Evolutionary conservation across 129 eudicot genomes (phyloP).

Genomic region (Flaveria trinervia): DNA sequence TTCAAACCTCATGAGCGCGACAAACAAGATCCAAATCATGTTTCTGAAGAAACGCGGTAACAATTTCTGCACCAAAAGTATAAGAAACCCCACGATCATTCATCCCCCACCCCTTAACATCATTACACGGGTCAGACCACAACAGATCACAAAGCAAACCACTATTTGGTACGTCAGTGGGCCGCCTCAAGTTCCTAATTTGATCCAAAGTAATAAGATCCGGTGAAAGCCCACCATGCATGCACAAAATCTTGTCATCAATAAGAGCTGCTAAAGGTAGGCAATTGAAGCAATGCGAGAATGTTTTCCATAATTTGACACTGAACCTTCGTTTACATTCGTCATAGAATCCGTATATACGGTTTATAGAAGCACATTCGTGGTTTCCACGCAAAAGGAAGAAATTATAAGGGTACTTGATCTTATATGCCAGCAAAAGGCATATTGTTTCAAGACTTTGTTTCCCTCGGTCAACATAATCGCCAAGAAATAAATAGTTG

Average conservation of each 20-base stretch:
- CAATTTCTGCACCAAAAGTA: conserved; percentile 58
- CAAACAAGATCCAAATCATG: conserved; percentile 59
- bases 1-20: conserved; percentile 58
- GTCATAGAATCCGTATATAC: conserved; percentile 49
- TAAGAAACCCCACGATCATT: conserved; percentile 62
- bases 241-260: conserved; percentile 57
- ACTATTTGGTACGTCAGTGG: conserved; percentile 50
- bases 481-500: conserved; percentile 56
- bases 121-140: conserved; percentile 62
- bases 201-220: conserved; percentile 50
- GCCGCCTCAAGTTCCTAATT: conserved; percentile 48
- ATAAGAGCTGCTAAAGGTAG: conserved; percentile 56
- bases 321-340: conserved; percentile 48
- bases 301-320: conserved; percentile 50
- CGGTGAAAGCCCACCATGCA: conserved; percentile 67
- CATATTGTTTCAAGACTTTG: conserved; percentile 54
- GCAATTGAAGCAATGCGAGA: conserved; percentile 49
- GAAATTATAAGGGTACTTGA: conserved; percentile 47
- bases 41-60: conserved; percentile 49
- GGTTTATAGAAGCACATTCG: conserved; percentile 50
- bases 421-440: conserved; percentile 50
- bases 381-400: conserved; percentile 51
- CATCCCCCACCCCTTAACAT: conserved; percentile 61
- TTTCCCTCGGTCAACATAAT: conserved; percentile 60
- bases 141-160: conserved; percentile 58